Percentiles rank a stretch among this genome's conserved stretches.
These are phyloP conservation scores for Stephanodiscus triporus DNA, from an alignment of 108 stramenopile species.

Conservation along the genomic window DNA sequence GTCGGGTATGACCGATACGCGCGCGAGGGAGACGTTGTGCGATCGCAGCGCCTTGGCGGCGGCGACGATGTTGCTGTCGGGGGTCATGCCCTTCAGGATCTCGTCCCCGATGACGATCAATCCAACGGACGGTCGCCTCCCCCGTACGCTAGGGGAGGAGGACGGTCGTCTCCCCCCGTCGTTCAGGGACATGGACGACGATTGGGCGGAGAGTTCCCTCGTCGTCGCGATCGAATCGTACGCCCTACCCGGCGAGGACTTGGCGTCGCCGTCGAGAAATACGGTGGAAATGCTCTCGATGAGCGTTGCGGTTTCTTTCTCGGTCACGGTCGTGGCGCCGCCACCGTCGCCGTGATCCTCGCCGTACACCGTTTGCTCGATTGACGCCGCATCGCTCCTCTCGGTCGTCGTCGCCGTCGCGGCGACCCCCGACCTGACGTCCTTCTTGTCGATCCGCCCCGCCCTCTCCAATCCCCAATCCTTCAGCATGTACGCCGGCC, in stretches of 20 bases:
- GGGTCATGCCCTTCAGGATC: slow-evolving; percentile 90
- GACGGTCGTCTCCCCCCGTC: neutral
- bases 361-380: neutral
- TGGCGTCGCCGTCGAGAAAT: slow-evolving; percentile 10
- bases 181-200: neutral
- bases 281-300: slow-evolving; percentile 13
- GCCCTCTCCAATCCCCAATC: slow-evolving; percentile 86
- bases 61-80: slow-evolving; percentile 87
- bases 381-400: neutral
- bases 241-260: neutral
- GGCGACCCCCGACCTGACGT: neutral
- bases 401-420: neutral
- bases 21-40: slow-evolving; percentile 71
- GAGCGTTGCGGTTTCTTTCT: slow-evolving; percentile 13
- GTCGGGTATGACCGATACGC: slow-evolving; percentile 89
- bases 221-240: neutral
- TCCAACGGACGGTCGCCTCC: slow-evolving; percentile 55
- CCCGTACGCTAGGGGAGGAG: neutral
- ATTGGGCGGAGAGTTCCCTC: neutral
- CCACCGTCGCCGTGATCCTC: slow-evolving; percentile 17
- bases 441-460: slow-evolving; percentile 62
- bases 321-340: slow-evolving; percentile 21
- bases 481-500: slow-evolving; percentile 88
- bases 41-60: slow-evolving; percentile 83
- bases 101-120: slow-evolving; percentile 94